A percentile compares a stretch with the other conserved stretches of the same genome.
phyloP scores from a whole-genome alignment of 1,284 basidiomycete genomes.

The Apiotrichum akiyoshidainum region DNA sequence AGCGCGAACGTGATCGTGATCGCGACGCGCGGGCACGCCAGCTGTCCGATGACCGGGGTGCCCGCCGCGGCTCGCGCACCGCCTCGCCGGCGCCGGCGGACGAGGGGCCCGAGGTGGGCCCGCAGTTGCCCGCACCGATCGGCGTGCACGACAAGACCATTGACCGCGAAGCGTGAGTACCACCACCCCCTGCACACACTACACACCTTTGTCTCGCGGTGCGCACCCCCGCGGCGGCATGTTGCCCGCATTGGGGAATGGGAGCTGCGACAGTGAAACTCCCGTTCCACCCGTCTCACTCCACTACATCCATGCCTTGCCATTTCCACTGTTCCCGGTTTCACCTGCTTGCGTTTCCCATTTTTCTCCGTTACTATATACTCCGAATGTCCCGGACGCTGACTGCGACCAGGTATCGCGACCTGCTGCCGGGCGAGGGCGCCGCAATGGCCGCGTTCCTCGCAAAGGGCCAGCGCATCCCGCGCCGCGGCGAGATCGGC shows the following conservation, averaged over 20 bases:
- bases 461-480: slow-evolving; percentile 85
- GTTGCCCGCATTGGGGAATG: too few species aligned
- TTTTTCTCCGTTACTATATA: too few species aligned
- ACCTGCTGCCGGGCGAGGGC: slow-evolving; percentile 88
- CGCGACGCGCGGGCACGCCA: background rate
- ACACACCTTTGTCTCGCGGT: too few species aligned
- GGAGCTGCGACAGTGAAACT: too few species aligned
- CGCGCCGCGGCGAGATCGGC: slow-evolving; percentile 97
- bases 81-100: slow-evolving; percentile 48
- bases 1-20: background rate
- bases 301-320: background rate
- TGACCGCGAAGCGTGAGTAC: slow-evolving; percentile 56
- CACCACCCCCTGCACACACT: background rate
- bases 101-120: slow-evolving; percentile 70
- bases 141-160: slow-evolving; percentile 58
- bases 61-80: slow-evolving; percentile 23
- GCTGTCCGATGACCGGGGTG: slow-evolving; percentile 7
- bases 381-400: too few species aligned
- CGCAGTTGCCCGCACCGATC: slow-evolving; percentile 49
- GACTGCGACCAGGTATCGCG: slow-evolving; percentile 58
- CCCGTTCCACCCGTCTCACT: background rate
- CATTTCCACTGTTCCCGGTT: too few species aligned
- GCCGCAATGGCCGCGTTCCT: slow-evolving; percentile 95
- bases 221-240: too few species aligned
- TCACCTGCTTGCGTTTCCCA: too few species aligned